Base-by-base conservation (phyloP, 768 basidiomycete genomes). In the Hericium rajendrae region DNA sequence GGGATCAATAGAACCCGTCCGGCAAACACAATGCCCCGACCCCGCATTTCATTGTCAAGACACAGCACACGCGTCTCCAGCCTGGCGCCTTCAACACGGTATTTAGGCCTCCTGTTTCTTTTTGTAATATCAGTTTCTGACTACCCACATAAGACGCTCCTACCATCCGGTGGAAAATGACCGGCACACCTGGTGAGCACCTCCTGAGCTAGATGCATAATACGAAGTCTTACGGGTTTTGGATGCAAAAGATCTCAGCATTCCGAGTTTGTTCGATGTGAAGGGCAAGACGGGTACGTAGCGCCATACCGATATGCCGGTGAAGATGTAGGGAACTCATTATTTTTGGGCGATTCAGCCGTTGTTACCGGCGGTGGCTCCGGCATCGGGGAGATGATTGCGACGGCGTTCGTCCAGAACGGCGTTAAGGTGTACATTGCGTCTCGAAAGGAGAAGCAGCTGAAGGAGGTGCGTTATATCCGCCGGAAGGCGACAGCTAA, bases 361-460 rank as follows among this genome's bases (percentile, higher is more conserved):
- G 80, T 91, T 49, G 80, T 91, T 18, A 92, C 89, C 1, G 91
- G 91, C 2, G 91, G 91, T 20, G 83, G 87, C 51, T 85, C 86
- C 41, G 91, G 91, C 1, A 81, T 94, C 48, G 91, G 91, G 8
- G 84, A 81, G 65, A 86, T 90, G 80, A 91, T 94, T 64, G 90
- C 92, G 22, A 73, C 82, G 0, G 85, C 88, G 1, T 85, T 91
- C 63, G 88, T 86, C 1, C 81, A 85, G 71, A 93, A 94, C 64
- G 92, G 92, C 12, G 89, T 86, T 38, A 86, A 83, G 63, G 92
- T 95, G 43, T 93, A 94, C 72, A 92, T 94, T 62, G 91, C 92
- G 13, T 85, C 89, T 11, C 77, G 92, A 56, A 93, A 91, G 67
- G 88, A 90, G 72, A 68, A 75, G 18, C 85, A 86, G 64, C 76